Base-by-base conservation (phyloP, 176 grass and related monocot species). In the Dendrocalamus sinicus region DNA sequence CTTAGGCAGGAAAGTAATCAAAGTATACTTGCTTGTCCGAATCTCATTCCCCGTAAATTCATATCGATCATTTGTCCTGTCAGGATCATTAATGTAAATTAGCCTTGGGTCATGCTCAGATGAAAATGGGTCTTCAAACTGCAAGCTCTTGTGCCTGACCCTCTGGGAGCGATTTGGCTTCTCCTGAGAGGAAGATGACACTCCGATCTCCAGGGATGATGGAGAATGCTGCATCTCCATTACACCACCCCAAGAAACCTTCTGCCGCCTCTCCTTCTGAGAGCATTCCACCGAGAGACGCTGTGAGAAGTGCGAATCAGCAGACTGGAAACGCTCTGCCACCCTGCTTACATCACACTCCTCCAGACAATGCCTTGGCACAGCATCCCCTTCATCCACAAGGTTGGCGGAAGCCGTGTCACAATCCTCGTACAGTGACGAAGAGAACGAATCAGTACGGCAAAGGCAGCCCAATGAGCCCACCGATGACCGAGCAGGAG, bases 11-110 rank as follows among this genome's bases (percentile, higher is more conserved):
- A 99, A 99, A 17, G 97, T 99, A 55, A 99, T 91, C 54, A 99
- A 81, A 54, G 97, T 99, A 82, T 99, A 99, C 79, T 99, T 99
- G 92, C 97, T 99, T 69, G 97, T 99, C 28, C 97, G 87, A 72
- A 99, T 99, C 82, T 99, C 97, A 77, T 99, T 99, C 51, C 97
- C 97, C 1, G 94, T 94, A 79, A 99, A 99, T 78, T 99, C 94
- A 66, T 96, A 96, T 61, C 93, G 88, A 68, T 96, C 90, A 47
- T 96, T 99, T 84, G 97, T 99, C 81, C 87, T 99, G 75, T 87
- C 88, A 53, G 94, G 89, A 53, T 99, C 97, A 80, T 99, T 96
- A 64, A 99, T 96, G 76, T 93, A 91, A 86, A 99, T 89, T 73
- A 91, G 35, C 77, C 97, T 99, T 72, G 92, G 92, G 70, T 94